phyloP scores from a whole-genome alignment of 805 yeast genomes.

The Candida easanensis region DNA sequence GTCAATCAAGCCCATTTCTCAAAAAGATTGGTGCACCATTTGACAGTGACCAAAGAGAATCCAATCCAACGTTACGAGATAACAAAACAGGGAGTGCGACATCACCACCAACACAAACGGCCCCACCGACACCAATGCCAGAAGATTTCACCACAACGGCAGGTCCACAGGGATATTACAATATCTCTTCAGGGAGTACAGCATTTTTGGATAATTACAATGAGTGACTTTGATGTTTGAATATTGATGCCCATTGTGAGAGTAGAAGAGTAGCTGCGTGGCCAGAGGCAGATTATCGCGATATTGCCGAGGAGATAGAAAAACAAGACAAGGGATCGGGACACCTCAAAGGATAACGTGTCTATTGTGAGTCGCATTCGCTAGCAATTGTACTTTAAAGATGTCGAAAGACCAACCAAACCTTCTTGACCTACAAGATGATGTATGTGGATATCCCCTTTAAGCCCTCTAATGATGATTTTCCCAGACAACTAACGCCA shows the following conservation, averaged over 20 bases:
- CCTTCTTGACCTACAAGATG: slow-evolving; percentile 4
- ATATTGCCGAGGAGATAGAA: neutral
- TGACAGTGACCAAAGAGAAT: neutral
- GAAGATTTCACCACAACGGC: slow-evolving; percentile 2
- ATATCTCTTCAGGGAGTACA: slow-evolving; percentile 10
- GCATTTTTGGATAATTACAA: slow-evolving; percentile 20
- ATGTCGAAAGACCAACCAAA: slow-evolving; percentile 7
- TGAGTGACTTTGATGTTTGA: neutral
- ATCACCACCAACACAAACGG: neutral
- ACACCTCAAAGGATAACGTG: neutral
- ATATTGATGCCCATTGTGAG: neutral
- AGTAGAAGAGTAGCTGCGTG: too few relatives aligned
- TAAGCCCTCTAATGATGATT: neutral
- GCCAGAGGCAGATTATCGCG: neutral
- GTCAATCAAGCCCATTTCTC: slow-evolving; percentile 10
- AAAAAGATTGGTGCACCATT: slow-evolving; percentile 18
- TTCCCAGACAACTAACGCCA: neutral
- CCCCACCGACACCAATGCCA: neutral
- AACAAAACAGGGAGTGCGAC: neutral
- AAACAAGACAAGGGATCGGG: neutral
- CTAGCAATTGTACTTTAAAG: neutral
- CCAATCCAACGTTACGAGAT: neutral
- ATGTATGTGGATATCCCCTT: slow-evolving; percentile 5
- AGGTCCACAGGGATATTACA: slow-evolving; percentile 23
- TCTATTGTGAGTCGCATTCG: neutral